phyloP scores from a whole-genome alignment of 805 yeast species.

The Saturnispora saitoi region DNA sequence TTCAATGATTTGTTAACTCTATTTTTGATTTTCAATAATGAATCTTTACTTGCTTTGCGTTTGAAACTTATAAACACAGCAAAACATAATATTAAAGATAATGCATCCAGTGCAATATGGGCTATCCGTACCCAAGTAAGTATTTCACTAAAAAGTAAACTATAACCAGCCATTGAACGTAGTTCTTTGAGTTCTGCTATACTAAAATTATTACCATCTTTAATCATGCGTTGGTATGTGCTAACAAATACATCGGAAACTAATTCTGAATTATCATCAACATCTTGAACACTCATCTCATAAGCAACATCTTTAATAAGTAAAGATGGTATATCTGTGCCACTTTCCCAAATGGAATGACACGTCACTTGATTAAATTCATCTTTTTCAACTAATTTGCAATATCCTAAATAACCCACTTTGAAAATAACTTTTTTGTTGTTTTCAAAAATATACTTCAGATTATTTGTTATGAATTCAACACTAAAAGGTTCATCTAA shows the following conservation, averaged over 20 bases:
- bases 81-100: conserved; percentile 1
- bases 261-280: conserved; percentile 29
- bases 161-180: background rate
- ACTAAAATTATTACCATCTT: conserved; percentile 1
- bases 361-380: conserved; percentile 2
- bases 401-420: conserved; percentile 41
- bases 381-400: conserved; percentile 25
- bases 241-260: conserved; percentile 35
- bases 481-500: conserved; percentile 38
- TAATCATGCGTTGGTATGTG: conserved; percentile 31
- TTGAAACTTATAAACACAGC: conserved; percentile 4
- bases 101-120: conserved; percentile 1
- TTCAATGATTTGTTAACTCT: background rate
- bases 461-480: conserved; percentile 12
- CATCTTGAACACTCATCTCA: conserved; percentile 27
- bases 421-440: conserved; percentile 34
- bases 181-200: background rate
- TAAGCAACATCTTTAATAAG: conserved; percentile 42
- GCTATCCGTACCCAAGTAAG: conserved; percentile 1
- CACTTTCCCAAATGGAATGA: conserved; percentile 8
- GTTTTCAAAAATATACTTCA: conserved; percentile 36
- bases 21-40: background rate
- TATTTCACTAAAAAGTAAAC: conserved; percentile 1
- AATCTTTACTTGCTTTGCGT: background rate
- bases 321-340: conserved; percentile 35